Base-by-base conservation (phyloP, 1,284 basidiomycete species). In the Marasmius oreades region DNA sequence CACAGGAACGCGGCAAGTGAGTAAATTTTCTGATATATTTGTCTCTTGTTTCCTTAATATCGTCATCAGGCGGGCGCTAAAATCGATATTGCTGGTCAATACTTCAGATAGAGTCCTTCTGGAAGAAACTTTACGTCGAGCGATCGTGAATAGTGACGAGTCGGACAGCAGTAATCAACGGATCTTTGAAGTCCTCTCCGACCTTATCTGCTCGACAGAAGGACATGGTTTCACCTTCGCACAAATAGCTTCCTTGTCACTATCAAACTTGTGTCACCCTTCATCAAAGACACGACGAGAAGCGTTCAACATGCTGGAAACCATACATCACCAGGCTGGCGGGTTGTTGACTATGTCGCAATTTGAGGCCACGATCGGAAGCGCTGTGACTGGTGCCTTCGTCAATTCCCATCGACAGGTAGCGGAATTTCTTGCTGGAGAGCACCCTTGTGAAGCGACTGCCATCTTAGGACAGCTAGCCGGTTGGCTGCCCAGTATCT, bases 201-300 rank as follows among this genome's bases (percentile, higher is more conserved):
- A 93, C 45, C 80, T 89, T n/a, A 76, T 92, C 33, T 82, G 86
- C 65, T 81, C 78, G 2, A 70, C 72, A 7, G 78, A 85, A 6
- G 69, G 67, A 16, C 86, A 84, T 64, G 75, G 77, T 28, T 89
- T 94, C 68, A 81, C 78, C 8, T 90, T 92, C 63, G 77, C 83
- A 28, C 92, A 96, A 66, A 76, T 86, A 10, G 80, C 86, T n/a
- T 95, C 89, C 63, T 77, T 96, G 4, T 90, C 89, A 0, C 73
- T 97, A 10, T 86, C 91, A 20, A 96, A 96, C 68, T 80, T 98
- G 2, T 90, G 91, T 34, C 91, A 96, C 68, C 82, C 85, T 2
- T 78, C 84, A 31, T 65, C 79, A 1, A 76, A 79, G 28, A 84
- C 90, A 44, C 86, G 95, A 5, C 79, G 82, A n/a, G 82, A 82